Evolutionary conservation across 2,329 filamentous ascomycete genomes (phyloP), one percentile per base, ranked within the genome.

Genomic region (Fusarium abutilonis): DNA sequence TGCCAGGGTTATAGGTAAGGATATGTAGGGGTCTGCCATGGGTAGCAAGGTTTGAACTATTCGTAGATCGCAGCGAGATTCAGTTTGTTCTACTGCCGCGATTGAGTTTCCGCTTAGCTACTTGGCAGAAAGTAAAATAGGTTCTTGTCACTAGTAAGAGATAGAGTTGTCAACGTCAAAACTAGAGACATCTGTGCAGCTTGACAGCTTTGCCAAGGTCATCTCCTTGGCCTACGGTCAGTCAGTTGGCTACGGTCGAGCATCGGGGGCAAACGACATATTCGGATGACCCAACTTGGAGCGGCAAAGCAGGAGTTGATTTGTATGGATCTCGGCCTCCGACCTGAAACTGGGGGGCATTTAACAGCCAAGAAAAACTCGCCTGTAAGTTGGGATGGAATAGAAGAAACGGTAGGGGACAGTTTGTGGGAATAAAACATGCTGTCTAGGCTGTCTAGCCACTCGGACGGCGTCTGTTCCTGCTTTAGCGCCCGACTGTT

Each of bases 301-400:
- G 9, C 28, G 28, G 28, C 11, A 10, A 10, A 29, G 28, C 28
- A 29, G 28, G 28, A 26, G 4, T 26, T 26, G 19, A 19, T 4
- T 8, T 26, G n/a, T 14, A 34, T 47, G 42, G 29, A 49, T 65
- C 54, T 64, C 55, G 42, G 45, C 40, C 43, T 21, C 41, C 57
- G 52, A 69, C 67, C 67, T 69, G 67, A 69, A 69, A 69, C 67
- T 21, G 35, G 43, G 51, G 40, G 31, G 31, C 9, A 26, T 34
- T 15, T 28, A 46, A 32, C 7, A 45, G 38, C 40, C 46, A 45
- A 36, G 36, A 41, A 45, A 38, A 26, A 26, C 23, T 26, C 23
- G 23, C 23, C 2, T 26, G 23, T 4, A 26, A 26, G 23, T 26
- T 26, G 23, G 8, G 23, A 26, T 26, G 23, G 8, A 4, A 26